A percentile compares a stretch with the other conserved stretches of the same genome.
Evolutionary conservation across 257 asterid genomes (phyloP).

Genomic region (Nicotiana paniculata): DNA sequence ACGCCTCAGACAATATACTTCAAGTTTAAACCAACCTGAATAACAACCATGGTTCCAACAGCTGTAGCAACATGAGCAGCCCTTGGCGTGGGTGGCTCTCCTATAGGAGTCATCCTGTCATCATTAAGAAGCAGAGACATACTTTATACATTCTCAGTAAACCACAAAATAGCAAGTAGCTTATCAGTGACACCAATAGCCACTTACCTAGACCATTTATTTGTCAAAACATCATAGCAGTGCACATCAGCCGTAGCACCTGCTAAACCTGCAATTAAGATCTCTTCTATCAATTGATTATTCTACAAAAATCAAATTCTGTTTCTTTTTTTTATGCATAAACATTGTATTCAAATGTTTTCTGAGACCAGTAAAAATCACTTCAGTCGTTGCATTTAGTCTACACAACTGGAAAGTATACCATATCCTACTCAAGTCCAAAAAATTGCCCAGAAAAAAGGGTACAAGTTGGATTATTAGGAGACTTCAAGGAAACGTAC

Average conservation of each 20-base stretch:
- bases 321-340: not conserved
- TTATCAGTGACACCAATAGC: not conserved
- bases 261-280: slow-evolving; percentile 74
- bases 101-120: slow-evolving; percentile 85
- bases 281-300: not conserved
- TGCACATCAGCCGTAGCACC: slow-evolving; percentile 99
- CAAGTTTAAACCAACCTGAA: slow-evolving; percentile 59
- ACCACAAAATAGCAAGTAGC: not conserved
- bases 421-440: not conserved
- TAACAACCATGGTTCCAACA: slow-evolving; percentile 99
- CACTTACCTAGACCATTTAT: slow-evolving; percentile 93
- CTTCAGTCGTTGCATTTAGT: not conserved
- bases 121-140: slow-evolving; percentile 7
- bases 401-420: not conserved
- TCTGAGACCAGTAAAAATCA: not conserved
- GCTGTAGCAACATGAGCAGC: slow-evolving; percentile 99
- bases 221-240: slow-evolving; percentile 77
- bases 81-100: slow-evolving; percentile 99
- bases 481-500: slow-evolving; percentile 35
- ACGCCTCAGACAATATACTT: not conserved
- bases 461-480: not conserved
- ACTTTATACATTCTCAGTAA: slow-evolving; percentile 13
- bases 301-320: not conserved
- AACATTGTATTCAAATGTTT: not conserved
- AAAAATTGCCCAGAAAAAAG: slow-evolving; percentile 7